Conservation (phyloP, 116 monocot genomes). For the Iris pallida region DNA sequence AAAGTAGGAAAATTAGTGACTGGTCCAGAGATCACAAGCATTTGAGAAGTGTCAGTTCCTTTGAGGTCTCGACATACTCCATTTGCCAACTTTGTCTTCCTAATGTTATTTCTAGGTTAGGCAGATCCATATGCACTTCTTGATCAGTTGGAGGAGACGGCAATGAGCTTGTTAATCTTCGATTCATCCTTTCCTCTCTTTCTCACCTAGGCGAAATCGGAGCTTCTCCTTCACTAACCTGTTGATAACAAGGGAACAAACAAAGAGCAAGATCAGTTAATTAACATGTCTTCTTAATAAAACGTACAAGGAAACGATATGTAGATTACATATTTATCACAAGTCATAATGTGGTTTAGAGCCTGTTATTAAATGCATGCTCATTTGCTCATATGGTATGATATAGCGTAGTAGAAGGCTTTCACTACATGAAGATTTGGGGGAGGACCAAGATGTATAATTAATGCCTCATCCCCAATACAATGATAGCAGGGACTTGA, state of each 20-base stretch:
- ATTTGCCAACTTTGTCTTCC: conserved; percentile 72
- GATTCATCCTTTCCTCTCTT: background rate
- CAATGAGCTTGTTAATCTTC: background rate
- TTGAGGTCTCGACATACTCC: conserved; percentile 32
- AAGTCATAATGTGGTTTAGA: too few relatives aligned
- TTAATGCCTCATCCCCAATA: too few relatives aligned
- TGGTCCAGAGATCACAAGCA: conserved; percentile 13
- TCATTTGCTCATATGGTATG: too few relatives aligned
- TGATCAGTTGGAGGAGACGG: background rate
- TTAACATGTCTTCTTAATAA: background rate
- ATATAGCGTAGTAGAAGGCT: too few relatives aligned
- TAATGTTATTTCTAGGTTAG: conserved; percentile 66
- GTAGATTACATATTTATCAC: too few relatives aligned
- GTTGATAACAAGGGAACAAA: background rate
- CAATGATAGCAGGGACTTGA: too few relatives aligned
- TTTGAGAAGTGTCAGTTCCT: conserved; percentile 32
- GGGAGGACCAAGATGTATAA: too few relatives aligned
- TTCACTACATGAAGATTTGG: too few relatives aligned
- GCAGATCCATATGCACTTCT: conserved; percentile 12
- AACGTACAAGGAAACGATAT: too few relatives aligned
- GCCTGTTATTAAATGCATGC: too few relatives aligned
- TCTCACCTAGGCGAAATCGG: background rate
- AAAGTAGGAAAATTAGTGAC: too few relatives aligned
- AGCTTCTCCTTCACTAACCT: background rate
- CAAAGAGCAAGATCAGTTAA: background rate